Conservation (phyloP, 495 filamentous ascomycete species). For the Talaromyces stipitatus region DNA sequence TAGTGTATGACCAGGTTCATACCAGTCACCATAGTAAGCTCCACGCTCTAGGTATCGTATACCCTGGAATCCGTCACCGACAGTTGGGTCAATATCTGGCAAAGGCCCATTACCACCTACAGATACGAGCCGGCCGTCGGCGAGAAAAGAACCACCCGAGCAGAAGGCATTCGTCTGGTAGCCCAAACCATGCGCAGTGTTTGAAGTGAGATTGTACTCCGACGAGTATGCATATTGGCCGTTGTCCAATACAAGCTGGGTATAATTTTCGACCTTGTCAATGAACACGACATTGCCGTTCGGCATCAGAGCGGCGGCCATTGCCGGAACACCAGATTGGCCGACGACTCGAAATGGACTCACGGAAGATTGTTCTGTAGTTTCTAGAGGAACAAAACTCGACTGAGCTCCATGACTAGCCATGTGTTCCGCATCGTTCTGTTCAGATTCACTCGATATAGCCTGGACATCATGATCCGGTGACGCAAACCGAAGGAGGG, state of each 20-base stretch:
- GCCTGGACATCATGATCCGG: neutral
- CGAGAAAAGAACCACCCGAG: conserved; percentile 51
- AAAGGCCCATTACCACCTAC: conserved; percentile 53
- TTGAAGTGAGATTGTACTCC: conserved; percentile 49
- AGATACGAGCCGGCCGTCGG: conserved; percentile 46
- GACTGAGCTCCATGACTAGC: neutral
- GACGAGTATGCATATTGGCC: conserved; percentile 52
- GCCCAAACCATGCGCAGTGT: conserved; percentile 37
- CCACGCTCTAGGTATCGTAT: conserved; percentile 45
- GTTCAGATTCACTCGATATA: neutral
- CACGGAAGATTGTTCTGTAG: neutral
- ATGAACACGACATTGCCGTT: conserved; percentile 55
- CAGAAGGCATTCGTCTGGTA: conserved; percentile 59
- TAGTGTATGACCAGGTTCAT: conserved; percentile 49
- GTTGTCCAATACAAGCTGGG: conserved; percentile 44
- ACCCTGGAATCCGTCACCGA: conserved; percentile 50
- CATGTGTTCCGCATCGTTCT: neutral
- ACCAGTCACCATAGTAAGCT: conserved; percentile 45
- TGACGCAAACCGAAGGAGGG: neutral
- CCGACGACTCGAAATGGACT: conserved; percentile 45
- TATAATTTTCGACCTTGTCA: conserved; percentile 59
- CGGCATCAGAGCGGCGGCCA: conserved; percentile 54
- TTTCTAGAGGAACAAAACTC: neutral
- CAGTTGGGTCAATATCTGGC: conserved; percentile 46
- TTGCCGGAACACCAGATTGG: conserved; percentile 52